Conservation (phyloP, 495 filamentous ascomycete species). For the Bombardia bombarda region DNA sequence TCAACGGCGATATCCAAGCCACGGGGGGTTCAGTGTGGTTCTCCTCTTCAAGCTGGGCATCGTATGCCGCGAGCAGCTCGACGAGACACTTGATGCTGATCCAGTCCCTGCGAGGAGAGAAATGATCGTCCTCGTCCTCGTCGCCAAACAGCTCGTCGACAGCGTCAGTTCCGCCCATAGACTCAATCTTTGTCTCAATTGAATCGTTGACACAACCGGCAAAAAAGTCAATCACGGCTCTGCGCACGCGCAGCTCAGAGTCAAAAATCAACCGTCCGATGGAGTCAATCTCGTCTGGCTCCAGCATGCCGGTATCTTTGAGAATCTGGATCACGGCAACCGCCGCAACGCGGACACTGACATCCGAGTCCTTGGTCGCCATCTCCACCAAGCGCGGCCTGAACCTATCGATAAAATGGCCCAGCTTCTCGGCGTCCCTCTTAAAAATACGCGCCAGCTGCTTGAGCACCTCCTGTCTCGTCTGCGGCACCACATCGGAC, state of each 20-base stretch:
- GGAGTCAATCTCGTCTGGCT: conserved; percentile 81
- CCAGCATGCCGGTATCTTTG: conserved; percentile 75
- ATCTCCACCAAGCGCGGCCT: conserved; percentile 86
- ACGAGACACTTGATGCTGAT: conserved; percentile 83
- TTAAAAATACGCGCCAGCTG: conserved; percentile 71
- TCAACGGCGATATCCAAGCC: conserved; percentile 36
- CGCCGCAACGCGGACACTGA: conserved; percentile 64
- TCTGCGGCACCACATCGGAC: conserved; percentile 62
- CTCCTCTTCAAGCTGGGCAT: conserved; percentile 43
- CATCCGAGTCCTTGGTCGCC: conserved; percentile 72
- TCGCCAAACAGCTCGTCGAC: conserved; percentile 61
- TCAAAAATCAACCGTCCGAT: conserved; percentile 84
- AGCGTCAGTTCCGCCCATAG: conserved; percentile 57
- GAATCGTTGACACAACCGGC: conserved; percentile 74
- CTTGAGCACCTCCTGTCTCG: conserved; percentile 69
- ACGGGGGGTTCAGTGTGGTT: conserved; percentile 33
- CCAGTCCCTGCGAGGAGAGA: conserved; percentile 71
- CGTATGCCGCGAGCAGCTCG: conserved; percentile 74
- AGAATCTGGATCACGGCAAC: conserved; percentile 75
- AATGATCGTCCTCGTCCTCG: conserved; percentile 66
- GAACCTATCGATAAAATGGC: conserved; percentile 86
- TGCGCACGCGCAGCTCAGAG: conserved; percentile 70
- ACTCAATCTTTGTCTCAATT: conserved; percentile 71
- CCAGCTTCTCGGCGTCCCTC: conserved; percentile 67
- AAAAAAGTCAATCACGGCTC: conserved; percentile 84